phyloP scores from a whole-genome alignment of 441 rosid genomes.

The Gossypium gossypioides region DNA sequence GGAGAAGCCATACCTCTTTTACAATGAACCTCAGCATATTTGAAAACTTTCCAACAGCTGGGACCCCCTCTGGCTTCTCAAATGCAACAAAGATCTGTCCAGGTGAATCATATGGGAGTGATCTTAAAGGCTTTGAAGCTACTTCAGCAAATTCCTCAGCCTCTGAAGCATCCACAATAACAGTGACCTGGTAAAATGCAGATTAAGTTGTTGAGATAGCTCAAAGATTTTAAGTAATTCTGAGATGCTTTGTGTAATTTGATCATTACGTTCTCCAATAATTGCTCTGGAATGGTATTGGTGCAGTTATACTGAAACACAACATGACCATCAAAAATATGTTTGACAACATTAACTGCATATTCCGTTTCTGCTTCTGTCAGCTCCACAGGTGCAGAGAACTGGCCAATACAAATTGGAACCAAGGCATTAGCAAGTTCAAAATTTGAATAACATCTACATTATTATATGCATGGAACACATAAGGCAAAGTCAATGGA shows the following conservation, averaged over 20 bases:
- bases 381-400: conserved; percentile 81
- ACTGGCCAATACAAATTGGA: conserved; percentile 34
- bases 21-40: conserved; percentile 76
- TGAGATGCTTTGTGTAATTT: conserved; percentile 1
- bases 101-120: conserved; percentile 89
- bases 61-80: conserved; percentile 74
- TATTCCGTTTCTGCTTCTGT: conserved; percentile 99
- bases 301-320: conserved; percentile 95
- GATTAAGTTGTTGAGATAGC: conserved; percentile 7
- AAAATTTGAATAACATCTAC: not conserved
- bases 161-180: conserved; percentile 81
- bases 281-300: conserved; percentile 84
- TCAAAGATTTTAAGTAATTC: conserved; percentile 1
- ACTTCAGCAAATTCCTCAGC: conserved; percentile 70
- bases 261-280: conserved; percentile 75
- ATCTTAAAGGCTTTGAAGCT: conserved; percentile 52
- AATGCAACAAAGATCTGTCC: conserved; percentile 82
- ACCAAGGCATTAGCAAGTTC: conserved; percentile 13
- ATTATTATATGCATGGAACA: not conserved
- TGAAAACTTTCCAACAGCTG: conserved; percentile 80
- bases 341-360: conserved; percentile 89
- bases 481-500: not conserved
- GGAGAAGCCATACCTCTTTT: conserved; percentile 53
- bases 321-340: conserved; percentile 70
- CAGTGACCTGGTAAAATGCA: conserved; percentile 52